Base-by-base conservation (phyloP, 805 yeast genomes). In the Zygosaccharomyces pseudorouxii region DNA sequence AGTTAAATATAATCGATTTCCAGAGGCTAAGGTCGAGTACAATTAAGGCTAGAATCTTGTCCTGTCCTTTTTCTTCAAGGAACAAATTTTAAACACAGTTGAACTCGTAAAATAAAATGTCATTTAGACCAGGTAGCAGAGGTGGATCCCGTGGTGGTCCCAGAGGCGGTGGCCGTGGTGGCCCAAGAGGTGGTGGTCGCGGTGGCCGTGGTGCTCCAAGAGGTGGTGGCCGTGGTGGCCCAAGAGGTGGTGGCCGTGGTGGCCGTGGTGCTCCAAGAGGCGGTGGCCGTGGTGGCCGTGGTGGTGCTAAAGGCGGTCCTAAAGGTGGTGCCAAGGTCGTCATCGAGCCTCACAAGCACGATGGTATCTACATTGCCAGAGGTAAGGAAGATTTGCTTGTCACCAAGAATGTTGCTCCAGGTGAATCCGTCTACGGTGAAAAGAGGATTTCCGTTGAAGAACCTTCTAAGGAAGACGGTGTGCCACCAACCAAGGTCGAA, bases 381-480 rank as follows among this genome's bases (percentile, higher is more conserved):
- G 99, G 99, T 73, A 93, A 93, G 75, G 99, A 93, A 78, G 99
- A 93, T 81, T 80, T 93, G 70, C 80, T 93, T 65, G 96, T 93
- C 55, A 93, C 99, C 65, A 92, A 86, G 78, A 93, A 93, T 79
- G 74, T 85, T 69, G 96, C 97, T 41, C 98, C 99, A 65, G 99
- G 99, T 73, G 99, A 92, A 73, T 81, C 93, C 50, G 99, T 93
- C 48, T 93, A 93, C 76, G 98, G 98, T 67, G 99, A 93, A 77
- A 93, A 93, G 82, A 83, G 98, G 78, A 79, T 93, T 55, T 73
- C 95, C 50, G 79, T 93, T 54, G 99, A 93, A 71, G 97, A 87
- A 69, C 96, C 97, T 58, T 80, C 92, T 50, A 81, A 77, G 64
- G 95, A 86, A 68, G 95, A 86, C 66, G 86, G 85, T 67, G 87